A percentile compares a stretch with the other conserved stretches of the same genome.
Evolutionary conservation across 305 asterid genomes (phyloP).

Genomic region (Fraxinus ornus): DNA sequence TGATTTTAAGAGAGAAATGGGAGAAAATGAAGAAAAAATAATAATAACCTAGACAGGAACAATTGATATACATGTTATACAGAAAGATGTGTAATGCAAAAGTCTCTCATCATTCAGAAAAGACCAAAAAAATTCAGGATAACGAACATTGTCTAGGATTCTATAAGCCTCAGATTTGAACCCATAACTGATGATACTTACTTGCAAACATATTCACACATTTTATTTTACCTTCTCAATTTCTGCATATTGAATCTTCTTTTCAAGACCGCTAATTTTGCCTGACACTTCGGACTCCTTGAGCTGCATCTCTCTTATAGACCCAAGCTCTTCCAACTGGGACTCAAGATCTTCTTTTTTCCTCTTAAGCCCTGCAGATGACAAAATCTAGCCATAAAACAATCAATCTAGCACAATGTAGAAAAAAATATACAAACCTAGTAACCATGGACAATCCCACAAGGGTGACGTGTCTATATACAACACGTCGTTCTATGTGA

Average conservation of each 20-base stretch:
- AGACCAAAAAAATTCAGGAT: background rate
- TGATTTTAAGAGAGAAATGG: background rate
- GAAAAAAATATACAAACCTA: slow-evolving; percentile 44
- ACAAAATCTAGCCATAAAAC: slow-evolving; percentile 22
- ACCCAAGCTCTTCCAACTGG: slow-evolving; percentile 87
- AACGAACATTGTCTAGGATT: background rate
- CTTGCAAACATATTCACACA: background rate
- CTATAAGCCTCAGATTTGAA: background rate
- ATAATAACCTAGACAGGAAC: background rate
- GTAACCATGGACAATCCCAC: background rate
- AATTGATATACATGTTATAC: background rate
- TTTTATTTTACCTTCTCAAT: slow-evolving; percentile 71
- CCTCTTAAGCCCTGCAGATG: slow-evolving; percentile 73
- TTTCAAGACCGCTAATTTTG: slow-evolving; percentile 92
- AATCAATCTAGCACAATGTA: slow-evolving; percentile 18
- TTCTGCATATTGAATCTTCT: slow-evolving; percentile 95
- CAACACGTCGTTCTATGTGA: background rate
- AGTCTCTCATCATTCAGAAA: slow-evolving; percentile 1
- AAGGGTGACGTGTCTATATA: background rate
- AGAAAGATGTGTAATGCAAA: background rate
- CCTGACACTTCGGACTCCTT: slow-evolving; percentile 98
- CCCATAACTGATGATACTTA: background rate
- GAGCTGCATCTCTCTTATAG: slow-evolving; percentile 97
- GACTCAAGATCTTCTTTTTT: slow-evolving; percentile 80
- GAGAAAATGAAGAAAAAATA: background rate